Conservation (phyloP, 2,329 filamentous ascomycete genomes). For the Penicillium sp. region DNA sequence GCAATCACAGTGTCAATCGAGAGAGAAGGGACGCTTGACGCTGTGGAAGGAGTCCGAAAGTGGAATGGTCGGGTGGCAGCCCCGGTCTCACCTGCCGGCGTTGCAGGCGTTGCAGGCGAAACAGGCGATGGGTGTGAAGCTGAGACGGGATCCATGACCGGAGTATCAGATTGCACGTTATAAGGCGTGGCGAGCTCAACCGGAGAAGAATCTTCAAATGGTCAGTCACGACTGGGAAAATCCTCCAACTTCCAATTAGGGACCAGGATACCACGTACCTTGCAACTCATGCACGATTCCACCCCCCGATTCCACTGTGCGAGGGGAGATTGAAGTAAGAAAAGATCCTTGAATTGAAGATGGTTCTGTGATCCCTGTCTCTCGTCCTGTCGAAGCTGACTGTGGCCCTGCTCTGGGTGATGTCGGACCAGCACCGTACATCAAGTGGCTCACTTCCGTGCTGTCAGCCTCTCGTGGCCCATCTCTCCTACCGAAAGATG, state of each 20-base stretch:
- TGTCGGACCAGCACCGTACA: slow-evolving; percentile 4
- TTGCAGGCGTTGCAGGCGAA: slow-evolving; percentile 2
- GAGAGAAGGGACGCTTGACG: slow-evolving; percentile 3
- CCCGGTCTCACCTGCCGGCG: slow-evolving; percentile 1
- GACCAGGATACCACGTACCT: slow-evolving; percentile 1
- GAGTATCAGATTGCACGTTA: not conserved
- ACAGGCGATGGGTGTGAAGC: not conserved
- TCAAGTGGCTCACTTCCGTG: slow-evolving; percentile 1
- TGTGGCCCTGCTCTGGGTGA: slow-evolving; percentile 6
- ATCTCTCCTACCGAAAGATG: not conserved
- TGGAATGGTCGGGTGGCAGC: not conserved
- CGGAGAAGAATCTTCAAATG: slow-evolving; percentile 10
- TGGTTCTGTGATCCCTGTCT: not conserved
- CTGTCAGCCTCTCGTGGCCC: slow-evolving; percentile 1
- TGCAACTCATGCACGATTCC: slow-evolving; percentile 12
- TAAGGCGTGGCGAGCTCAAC: slow-evolving; percentile 9
- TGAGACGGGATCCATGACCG: not conserved
- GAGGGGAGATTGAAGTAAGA: slow-evolving; percentile 4
- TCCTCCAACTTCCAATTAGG: no score
- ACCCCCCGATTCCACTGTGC: slow-evolving; percentile 12
- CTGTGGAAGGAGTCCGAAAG: slow-evolving; percentile 5
- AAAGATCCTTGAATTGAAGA: slow-evolving; percentile 5
- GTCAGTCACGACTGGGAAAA: not conserved
- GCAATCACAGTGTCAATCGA: slow-evolving; percentile 8
- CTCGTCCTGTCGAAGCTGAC: slow-evolving; percentile 8